Evolutionary conservation across 1,284 basidiomycete genomes (phyloP), one percentile per base, ranked within the genome.

Genomic region (Mycena citricolor): DNA sequence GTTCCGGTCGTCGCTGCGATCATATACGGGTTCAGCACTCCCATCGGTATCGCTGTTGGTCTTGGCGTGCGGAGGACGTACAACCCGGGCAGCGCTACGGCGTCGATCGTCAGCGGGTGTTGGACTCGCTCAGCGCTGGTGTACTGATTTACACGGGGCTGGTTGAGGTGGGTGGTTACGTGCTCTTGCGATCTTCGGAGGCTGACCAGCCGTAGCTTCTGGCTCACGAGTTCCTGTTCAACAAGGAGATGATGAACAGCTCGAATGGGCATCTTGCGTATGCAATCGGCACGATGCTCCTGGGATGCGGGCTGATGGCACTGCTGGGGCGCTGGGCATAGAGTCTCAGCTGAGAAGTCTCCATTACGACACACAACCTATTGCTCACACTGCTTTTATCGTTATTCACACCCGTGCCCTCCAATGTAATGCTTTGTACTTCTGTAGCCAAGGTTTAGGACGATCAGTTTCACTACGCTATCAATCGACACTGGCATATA

Each of bases 151-250:
- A 95, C 66, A 95, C 94, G 0, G 93, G 87, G 38, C 71, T 94
- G 21, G 92, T 94, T 26, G 92, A 95, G 79, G 82, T 86, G 54
- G 31, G 63, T 56, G n/a, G n/a, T 22, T n/a, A 10, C 17, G 32
- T 25, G 28, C 38, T 47, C 19, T 35, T 35, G 21, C 38, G 26
- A 6, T 19, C 10, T 1, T 30, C 6, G 17, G 7, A 21, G 4
- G 19, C 17, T 23, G 17, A 21, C 25, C 23, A 31, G 19, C 42
- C 39, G 3, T 53, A 89, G 82, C 76, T 95, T 1, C 75, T 97
- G 41, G 93, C 91, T 1, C 93, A 95, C 61, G 93, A 95, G 58
- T 94, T 97, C 65, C 61, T 95, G 39, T 91, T 95, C 66, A 92
- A 82, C 69, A 79, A 81, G 43, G 77, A 86, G 41, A 92, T 92